Evolutionary conservation across 1,284 basidiomycete species (phyloP).

Genomic region (Pascua guehoae): DNA sequence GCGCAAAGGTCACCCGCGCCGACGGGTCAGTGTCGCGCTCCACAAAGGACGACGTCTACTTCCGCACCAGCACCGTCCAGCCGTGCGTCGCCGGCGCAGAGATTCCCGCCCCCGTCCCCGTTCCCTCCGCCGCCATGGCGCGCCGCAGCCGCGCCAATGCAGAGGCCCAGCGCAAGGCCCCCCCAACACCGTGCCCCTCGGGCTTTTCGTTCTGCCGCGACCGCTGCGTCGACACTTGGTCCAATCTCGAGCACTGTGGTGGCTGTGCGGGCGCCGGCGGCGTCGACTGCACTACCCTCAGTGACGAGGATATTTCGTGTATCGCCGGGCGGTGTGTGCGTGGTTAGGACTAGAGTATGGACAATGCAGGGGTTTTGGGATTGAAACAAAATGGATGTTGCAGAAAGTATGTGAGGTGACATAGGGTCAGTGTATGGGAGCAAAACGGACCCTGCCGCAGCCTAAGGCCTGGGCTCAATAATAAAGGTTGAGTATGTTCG

Average conservation of each 20-base stretch:
- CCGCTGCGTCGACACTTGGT: constrained; percentile 8
- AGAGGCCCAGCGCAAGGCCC: too few species aligned
- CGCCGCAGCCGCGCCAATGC: background rate
- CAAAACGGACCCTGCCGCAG: too few species aligned
- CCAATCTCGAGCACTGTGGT: constrained; percentile 15
- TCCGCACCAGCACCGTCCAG: constrained; percentile 1
- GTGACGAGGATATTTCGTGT: constrained; percentile 3
- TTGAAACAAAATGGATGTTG: too few species aligned
- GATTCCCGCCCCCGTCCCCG: constrained; percentile 4
- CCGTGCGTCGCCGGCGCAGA: constrained; percentile 11
- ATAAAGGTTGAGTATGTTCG: too few species aligned
- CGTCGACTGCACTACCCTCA: constrained; percentile 17
- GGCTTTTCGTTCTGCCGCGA: constrained; percentile 3
- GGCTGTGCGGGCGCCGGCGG: constrained; percentile 13
- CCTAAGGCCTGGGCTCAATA: too few species aligned
- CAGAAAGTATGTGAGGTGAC: too few species aligned
- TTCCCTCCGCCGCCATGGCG: constrained; percentile 1
- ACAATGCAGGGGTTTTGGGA: too few species aligned
- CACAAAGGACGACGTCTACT: constrained; percentile 9
- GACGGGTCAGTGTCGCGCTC: constrained; percentile 3
- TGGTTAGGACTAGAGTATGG: too few species aligned
- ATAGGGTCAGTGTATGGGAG: too few species aligned
- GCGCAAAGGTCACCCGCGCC: constrained; percentile 6
- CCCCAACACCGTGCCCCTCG: background rate
- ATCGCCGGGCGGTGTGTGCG: constrained; percentile 9